These are phyloP conservation scores for Monosporascus sp. DNA, from an alignment of 2,329 filamentous ascomycete species.

Conservation along the genomic window DNA sequence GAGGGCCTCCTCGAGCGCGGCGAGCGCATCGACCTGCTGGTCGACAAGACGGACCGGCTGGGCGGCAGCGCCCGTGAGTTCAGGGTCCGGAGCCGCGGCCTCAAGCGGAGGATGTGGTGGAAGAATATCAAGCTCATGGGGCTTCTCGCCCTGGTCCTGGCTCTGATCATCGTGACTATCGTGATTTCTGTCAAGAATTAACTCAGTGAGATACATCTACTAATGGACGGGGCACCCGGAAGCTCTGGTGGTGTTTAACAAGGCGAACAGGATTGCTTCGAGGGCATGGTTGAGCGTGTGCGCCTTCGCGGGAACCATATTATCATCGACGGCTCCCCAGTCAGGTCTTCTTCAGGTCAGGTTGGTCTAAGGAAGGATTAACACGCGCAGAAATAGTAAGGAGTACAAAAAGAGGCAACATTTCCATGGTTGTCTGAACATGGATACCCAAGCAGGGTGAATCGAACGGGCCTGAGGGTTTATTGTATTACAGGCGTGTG, in stretches of 20 bases:
- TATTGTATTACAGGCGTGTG: constrained; percentile 14
- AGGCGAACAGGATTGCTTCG: not conserved
- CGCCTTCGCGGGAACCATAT: too few relatives aligned
- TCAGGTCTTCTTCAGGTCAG: too few relatives aligned
- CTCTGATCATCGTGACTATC: constrained; percentile 51
- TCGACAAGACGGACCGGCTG: constrained; percentile 92
- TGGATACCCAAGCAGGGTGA: constrained; percentile 12
- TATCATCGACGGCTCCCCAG: too few relatives aligned
- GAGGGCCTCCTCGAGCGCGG: constrained; percentile 84
- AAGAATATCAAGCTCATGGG: constrained; percentile 97
- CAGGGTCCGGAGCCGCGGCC: constrained; percentile 73
- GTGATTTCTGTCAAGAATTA: constrained; percentile 47
- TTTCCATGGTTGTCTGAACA: constrained; percentile 4
- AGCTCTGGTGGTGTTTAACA: too few relatives aligned
- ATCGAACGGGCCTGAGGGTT: constrained; percentile 5
- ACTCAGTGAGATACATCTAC: not conserved
- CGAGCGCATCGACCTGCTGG: constrained; percentile 86
- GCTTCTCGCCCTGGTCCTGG: constrained; percentile 64
- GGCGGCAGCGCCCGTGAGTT: constrained; percentile 89
- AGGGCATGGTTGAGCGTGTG: not conserved
- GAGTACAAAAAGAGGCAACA: too few relatives aligned
- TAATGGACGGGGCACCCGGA: too few relatives aligned
- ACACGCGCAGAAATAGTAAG: too few relatives aligned
- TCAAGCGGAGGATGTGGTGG: constrained; percentile 98
- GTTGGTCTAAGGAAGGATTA: too few relatives aligned